Percentiles rank a stretch among this genome's conserved stretches.
Evolutionary conservation across 2,329 filamentous ascomycete genomes (phyloP).

Genomic region (Blastomyces percursus): DNA sequence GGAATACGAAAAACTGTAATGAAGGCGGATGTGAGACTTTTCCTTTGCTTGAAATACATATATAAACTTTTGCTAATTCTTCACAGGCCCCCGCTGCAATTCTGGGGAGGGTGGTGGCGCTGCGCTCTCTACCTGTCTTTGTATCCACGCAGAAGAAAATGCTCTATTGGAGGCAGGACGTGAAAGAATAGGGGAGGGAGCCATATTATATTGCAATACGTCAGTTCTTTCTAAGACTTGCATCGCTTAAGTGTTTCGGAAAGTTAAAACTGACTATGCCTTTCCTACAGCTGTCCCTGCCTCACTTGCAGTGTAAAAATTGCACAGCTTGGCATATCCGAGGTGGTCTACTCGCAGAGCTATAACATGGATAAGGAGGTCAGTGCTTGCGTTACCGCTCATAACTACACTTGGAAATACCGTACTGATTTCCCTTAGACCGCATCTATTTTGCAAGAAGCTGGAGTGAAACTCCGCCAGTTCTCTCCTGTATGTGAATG

Average conservation of each 20-base stretch:
- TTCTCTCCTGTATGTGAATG: constrained; percentile 62
- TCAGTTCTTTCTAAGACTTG: constrained; percentile 20
- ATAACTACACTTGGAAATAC: constrained; percentile 4
- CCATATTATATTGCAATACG: constrained; percentile 86
- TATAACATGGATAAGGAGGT: constrained; percentile 86
- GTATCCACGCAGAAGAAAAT: constrained; percentile 97
- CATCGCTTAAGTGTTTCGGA: background rate
- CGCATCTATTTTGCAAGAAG: constrained; percentile 68
- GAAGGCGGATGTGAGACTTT: constrained; percentile 65
- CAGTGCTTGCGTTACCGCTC: constrained; percentile 11
- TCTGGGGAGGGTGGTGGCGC: constrained; percentile 58
- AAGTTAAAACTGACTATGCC: constrained; percentile 9
- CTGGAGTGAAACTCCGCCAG: constrained; percentile 74
- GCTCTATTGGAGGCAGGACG: constrained; percentile 86
- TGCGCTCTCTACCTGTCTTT: constrained; percentile 75
- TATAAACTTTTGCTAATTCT: background rate
- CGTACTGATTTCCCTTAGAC: constrained; percentile 36
- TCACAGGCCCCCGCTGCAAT: constrained; percentile 61
- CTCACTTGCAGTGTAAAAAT: constrained; percentile 98
- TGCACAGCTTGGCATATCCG: constrained; percentile 85
- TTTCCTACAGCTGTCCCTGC: constrained; percentile 61
- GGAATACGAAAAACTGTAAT: constrained; percentile 78
- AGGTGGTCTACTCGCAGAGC: constrained; percentile 87
- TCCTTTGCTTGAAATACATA: constrained; percentile 2
- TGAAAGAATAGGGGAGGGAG: constrained; percentile 72